Conservation (phyloP, 2,329 filamentous ascomycete genomes). For the Drechslerella coelobrocha region DNA sequence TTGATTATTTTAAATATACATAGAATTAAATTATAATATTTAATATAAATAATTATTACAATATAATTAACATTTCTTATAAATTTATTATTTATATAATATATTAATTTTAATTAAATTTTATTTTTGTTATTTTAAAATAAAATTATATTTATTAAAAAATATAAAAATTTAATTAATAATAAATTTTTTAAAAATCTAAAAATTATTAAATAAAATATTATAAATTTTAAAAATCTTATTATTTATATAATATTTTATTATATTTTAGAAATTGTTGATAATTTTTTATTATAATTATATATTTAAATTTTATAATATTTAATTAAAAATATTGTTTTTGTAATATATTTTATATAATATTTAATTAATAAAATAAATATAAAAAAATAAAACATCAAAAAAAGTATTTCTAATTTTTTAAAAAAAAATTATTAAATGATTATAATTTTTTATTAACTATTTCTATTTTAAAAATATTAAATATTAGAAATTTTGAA, state of each 20-base stretch:
- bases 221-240: neutral
- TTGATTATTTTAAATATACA: too few species aligned
- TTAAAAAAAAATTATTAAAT: too few species aligned
- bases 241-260: neutral
- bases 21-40: too few species aligned
- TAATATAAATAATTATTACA: too few species aligned
- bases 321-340: too few species aligned
- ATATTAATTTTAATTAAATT: neutral
- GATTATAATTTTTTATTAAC: too few species aligned
- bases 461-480: too few species aligned
- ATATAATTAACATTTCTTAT: neutral
- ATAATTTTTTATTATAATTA: neutral
- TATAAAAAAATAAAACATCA: too few species aligned
- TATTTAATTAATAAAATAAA: too few species aligned
- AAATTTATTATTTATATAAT: neutral
- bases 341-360: too few species aligned
- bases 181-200: constrained; percentile 4
- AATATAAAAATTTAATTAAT: constrained; percentile 1
- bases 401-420: too few species aligned
- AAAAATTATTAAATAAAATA: neutral
- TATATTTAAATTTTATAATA: neutral
- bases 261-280: constrained; percentile 4
- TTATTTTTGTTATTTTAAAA: neutral
- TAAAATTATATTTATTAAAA: neutral
- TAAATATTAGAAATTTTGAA: too few species aligned